Evolutionary conservation across 2,329 filamentous ascomycete genomes (phyloP), one percentile per base, ranked within the genome.

Genomic region (Aspergillus ustus): DNA sequence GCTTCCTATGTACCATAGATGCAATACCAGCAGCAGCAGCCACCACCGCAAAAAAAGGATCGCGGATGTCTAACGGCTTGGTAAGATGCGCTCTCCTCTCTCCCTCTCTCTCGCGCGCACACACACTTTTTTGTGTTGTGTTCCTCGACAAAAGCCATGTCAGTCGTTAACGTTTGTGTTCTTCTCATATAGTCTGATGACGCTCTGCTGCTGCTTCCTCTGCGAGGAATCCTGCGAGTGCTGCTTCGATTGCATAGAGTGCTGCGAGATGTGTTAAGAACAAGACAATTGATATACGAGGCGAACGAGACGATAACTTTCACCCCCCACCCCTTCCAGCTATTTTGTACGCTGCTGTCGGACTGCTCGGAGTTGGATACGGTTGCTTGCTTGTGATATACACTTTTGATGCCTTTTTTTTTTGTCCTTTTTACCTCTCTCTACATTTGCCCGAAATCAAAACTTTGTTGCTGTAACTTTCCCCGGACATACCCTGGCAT

Each of bases 221-320:
- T 87, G 84, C 69, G 86, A 88, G 70, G 86, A 88, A 74, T 81
- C 83, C 29, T 89, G 86, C 69, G 86, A 88, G 73, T 88, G 85
- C 76, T 88, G 86, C 70, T 77, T 82, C n/a, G 86, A 88, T 5
- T 87, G 85, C 73, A 83, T 84, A 68, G 84, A 84, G 61, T 85
- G 82, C 73, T 81, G 76, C 57, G 74, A 77, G 54, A 70, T 74
- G 70, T 77, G 75, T 64, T 77, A 74, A 69, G 50, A 68, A 63
- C 62, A 54, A 70, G 68, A 63, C 62, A 54, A 70, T 54, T 28
- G 54, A 59, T 64, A 59, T 64, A 65, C 64, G 69, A 69, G 55
- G 57, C 63, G 63, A 49, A 71, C 58, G 65, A 73, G 66, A 66
- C 52, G 51, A 67, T 67, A 52, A 61, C 19, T 51, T 40, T 43